Conservation (phyloP, 2,329 filamentous ascomycete genomes). For the Microcyclospora pomicola region DNA sequence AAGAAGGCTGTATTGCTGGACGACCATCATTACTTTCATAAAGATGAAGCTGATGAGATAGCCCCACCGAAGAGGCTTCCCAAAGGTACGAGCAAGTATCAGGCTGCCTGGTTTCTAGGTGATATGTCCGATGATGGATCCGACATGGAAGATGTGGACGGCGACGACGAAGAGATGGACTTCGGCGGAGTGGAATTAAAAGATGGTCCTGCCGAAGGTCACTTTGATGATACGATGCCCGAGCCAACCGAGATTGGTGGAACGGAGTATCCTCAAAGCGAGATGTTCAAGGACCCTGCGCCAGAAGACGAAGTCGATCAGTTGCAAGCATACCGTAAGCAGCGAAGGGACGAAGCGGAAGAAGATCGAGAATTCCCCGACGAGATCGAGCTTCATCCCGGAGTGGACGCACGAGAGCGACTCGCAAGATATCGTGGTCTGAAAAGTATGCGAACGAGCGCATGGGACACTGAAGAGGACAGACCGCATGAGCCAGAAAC, state of each 20-base stretch:
- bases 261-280: slow-evolving; percentile 86
- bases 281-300: slow-evolving; percentile 69
- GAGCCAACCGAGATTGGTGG: slow-evolving; percentile 47
- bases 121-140: slow-evolving; percentile 75
- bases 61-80: slow-evolving; percentile 61
- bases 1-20: slow-evolving; percentile 81
- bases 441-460: slow-evolving; percentile 77
- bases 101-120: slow-evolving; percentile 83
- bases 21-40: slow-evolving; percentile 95
- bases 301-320: slow-evolving; percentile 75
- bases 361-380: slow-evolving; percentile 95
- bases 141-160: slow-evolving; percentile 54
- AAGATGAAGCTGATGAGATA: slow-evolving; percentile 55
- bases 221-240: slow-evolving; percentile 34
- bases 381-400: slow-evolving; percentile 85
- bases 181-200: slow-evolving; percentile 36
- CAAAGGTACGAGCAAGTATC: slow-evolving; percentile 84
- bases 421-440: slow-evolving; percentile 77
- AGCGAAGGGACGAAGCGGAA: slow-evolving; percentile 65
- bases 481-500: slow-evolving; percentile 75
- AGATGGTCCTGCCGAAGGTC: slow-evolving; percentile 64
- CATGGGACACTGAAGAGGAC: slow-evolving; percentile 84
- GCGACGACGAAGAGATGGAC: slow-evolving; percentile 44
- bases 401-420: slow-evolving; percentile 73
- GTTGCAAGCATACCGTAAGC: slow-evolving; percentile 65